A percentile compares a stretch with the other conserved stretches of the same genome.
These are phyloP conservation scores for Liriodendron chinense DNA, from an alignment of 164 flowering plant species.

Conservation along the genomic window DNA sequence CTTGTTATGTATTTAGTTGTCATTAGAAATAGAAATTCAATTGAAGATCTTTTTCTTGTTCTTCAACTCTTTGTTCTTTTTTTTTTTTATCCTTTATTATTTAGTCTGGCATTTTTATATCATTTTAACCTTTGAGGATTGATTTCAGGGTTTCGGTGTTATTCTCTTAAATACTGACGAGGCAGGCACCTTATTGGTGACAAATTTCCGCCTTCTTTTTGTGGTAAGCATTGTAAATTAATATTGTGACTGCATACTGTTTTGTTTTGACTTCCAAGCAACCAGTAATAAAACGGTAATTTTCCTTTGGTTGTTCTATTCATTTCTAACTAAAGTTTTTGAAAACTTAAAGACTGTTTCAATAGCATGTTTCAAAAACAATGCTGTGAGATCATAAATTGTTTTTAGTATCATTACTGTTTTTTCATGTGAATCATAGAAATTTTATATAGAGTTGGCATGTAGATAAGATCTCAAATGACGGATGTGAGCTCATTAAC, in stretches of 20 bases:
- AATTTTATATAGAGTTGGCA: not conserved
- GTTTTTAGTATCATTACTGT: not conserved
- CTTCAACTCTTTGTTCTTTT: not conserved
- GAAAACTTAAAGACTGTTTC: not conserved
- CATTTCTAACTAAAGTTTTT: not conserved
- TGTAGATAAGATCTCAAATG: too few species aligned
- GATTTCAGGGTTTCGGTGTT: constrained; percentile 74
- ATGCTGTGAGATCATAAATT: not conserved
- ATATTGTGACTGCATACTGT: not conserved
- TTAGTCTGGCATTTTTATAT: not conserved
- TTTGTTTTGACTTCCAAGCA: not conserved
- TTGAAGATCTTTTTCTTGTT: too few species aligned
- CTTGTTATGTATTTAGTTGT: not conserved
- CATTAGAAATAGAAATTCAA: not conserved
- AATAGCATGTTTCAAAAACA: not conserved
- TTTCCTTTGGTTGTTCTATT: not conserved
- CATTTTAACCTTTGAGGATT: not conserved
- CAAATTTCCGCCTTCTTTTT: constrained; percentile 90
- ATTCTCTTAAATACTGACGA: constrained; percentile 90
- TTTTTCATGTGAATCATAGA: not conserved
- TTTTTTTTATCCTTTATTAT: not conserved
- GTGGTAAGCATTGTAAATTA: constrained; percentile 51
- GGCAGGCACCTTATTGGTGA: constrained; percentile 86
- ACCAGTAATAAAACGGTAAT: not conserved
- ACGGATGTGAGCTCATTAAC: too few species aligned